phyloP scores from a whole-genome alignment of 108 stramenopile species.

The Skeletonema tropicum region DNA sequence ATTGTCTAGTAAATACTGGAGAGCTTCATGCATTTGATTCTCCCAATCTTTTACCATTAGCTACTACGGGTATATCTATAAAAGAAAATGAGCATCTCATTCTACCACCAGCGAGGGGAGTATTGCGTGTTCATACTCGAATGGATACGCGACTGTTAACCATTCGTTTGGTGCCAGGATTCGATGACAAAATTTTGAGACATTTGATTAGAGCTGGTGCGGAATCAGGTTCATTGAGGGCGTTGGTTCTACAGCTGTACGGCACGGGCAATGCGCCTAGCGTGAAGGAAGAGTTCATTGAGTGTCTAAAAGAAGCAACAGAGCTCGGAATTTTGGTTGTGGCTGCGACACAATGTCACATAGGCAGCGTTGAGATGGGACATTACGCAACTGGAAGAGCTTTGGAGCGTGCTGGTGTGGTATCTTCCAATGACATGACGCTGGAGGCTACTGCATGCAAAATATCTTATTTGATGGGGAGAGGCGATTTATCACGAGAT shows the following conservation, averaged over 20 bases:
- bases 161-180: constrained; percentile 92
- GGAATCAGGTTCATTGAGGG: constrained; percentile 56
- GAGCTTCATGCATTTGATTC: constrained; percentile 92
- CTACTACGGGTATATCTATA: constrained; percentile 87
- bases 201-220: constrained; percentile 56
- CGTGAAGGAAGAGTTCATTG: constrained; percentile 76
- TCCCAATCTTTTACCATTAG: constrained; percentile 94
- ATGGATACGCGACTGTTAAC: constrained; percentile 92
- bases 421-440: constrained; percentile 95
- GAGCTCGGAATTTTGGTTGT: constrained; percentile 86
- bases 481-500: constrained; percentile 57
- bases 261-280: constrained; percentile 95
- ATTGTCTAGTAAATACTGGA: constrained; percentile 65
- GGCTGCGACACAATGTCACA: constrained; percentile 92
- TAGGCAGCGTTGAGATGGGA: constrained; percentile 87
- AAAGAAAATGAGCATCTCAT: constrained; percentile 74
- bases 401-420: constrained; percentile 82
- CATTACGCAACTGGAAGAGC: constrained; percentile 92
- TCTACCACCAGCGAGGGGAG: constrained; percentile 77
- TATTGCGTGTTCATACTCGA: constrained; percentile 81
- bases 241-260: constrained; percentile 93
- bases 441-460: constrained; percentile 92
- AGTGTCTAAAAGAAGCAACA: constrained; percentile 68
- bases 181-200: constrained; percentile 82
- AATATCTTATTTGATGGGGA: constrained; percentile 89